phyloP scores from a whole-genome alignment of 495 filamentous ascomycete species.

The Tuber umbilicatum region DNA sequence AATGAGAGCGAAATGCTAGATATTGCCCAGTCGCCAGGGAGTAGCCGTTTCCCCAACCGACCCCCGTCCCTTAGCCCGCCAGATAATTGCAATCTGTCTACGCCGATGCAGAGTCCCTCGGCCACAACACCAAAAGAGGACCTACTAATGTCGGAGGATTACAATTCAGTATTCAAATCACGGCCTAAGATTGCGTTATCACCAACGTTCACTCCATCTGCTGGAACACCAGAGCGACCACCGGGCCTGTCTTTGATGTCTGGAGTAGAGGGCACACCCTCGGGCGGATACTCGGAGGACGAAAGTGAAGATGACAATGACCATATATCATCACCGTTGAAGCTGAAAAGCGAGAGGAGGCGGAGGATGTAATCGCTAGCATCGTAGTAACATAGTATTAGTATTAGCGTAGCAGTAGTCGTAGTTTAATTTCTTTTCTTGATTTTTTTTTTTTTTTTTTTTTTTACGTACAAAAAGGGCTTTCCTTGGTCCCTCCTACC shows the following conservation, averaged over 20 bases:
- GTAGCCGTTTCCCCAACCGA: background rate
- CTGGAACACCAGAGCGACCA: constrained; percentile 11
- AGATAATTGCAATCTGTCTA: constrained; percentile 11
- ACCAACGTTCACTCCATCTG: constrained; percentile 31
- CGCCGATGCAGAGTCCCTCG: constrained; percentile 16
- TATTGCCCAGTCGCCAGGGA: constrained; percentile 10
- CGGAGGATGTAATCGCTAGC: constrained; percentile 16
- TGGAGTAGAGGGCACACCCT: constrained; percentile 19
- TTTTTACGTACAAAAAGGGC: background rate
- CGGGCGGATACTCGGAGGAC: constrained; percentile 16
- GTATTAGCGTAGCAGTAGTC: background rate
- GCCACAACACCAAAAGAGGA: constrained; percentile 38
- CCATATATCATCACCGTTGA: constrained; percentile 18
- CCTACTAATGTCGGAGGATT: constrained; percentile 37
- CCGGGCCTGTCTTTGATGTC: constrained; percentile 26
- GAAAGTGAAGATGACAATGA: constrained; percentile 13
- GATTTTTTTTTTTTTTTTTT: background rate
- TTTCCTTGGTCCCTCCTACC: background rate
- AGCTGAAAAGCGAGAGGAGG: constrained; percentile 9
- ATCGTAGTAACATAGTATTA: constrained; percentile 6
- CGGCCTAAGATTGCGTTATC: constrained; percentile 41
- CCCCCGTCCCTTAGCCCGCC: constrained; percentile 9
- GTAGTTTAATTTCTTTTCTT: background rate
- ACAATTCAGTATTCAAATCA: constrained; percentile 40
- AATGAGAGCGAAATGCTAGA: constrained; percentile 25